Evolutionary conservation across 2,329 filamentous ascomycete species (phyloP).

Genomic region (Alternaria tenuissima): DNA sequence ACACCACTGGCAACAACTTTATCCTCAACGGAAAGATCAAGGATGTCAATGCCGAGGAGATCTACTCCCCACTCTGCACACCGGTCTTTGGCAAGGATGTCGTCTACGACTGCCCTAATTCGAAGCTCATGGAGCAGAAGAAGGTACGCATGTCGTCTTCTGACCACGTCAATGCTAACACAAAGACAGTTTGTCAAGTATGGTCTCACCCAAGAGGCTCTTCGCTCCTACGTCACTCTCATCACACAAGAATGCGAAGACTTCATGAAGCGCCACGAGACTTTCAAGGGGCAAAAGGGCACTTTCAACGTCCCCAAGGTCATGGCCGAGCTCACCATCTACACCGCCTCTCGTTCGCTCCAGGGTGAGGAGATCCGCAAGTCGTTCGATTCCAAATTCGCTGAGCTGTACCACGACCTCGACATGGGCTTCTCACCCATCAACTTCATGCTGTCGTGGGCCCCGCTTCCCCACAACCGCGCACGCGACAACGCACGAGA

Average conservation of each 20-base stretch:
- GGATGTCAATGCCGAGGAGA: constrained; percentile 89
- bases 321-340: constrained; percentile 88
- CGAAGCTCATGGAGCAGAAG: constrained; percentile 96
- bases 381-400: constrained; percentile 81
- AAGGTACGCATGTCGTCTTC: constrained; percentile 66
- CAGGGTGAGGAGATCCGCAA: constrained; percentile 84
- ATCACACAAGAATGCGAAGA: constrained; percentile 77
- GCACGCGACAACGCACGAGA: constrained; percentile 80
- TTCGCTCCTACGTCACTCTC: constrained; percentile 79
- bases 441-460: constrained; percentile 91
- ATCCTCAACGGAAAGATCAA: constrained; percentile 90
- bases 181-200: constrained; percentile 76
- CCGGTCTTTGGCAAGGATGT: constrained; percentile 83
- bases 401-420: constrained; percentile 84
- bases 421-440: constrained; percentile 89
- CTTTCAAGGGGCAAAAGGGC: constrained; percentile 74
- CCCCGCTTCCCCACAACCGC: constrained; percentile 86
- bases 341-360: constrained; percentile 84
- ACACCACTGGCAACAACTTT: constrained; percentile 86
- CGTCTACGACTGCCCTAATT: constrained; percentile 89
- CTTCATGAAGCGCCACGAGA: constrained; percentile 73
- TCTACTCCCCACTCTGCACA: constrained; percentile 79
- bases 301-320: constrained; percentile 75
- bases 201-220: constrained; percentile 77
- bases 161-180: constrained; percentile 12